Evolutionary conservation across 2,329 filamentous ascomycete genomes (phyloP).

Genomic region (Exophiala mesophila): DNA sequence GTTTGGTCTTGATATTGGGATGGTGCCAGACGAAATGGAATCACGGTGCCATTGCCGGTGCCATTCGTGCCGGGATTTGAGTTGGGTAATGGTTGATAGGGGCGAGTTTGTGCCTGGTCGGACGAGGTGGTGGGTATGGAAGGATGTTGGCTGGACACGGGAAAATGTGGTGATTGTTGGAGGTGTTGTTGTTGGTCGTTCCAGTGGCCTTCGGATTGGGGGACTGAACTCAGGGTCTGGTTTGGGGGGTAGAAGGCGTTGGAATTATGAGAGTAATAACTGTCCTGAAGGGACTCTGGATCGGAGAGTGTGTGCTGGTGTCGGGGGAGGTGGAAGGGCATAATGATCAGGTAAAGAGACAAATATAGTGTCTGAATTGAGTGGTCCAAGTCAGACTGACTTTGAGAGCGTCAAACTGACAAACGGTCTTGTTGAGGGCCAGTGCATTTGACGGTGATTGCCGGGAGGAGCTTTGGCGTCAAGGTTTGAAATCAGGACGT

Average conservation of each 20-base stretch:
- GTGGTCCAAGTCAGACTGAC: too few relatives aligned
- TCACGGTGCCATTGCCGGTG: conserved; percentile 16
- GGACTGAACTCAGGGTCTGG: conserved; percentile 45
- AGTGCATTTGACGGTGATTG: too few relatives aligned
- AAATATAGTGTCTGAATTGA: too few relatives aligned
- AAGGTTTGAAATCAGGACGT: too few relatives aligned
- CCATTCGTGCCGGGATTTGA: conserved; percentile 10
- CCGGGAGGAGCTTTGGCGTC: too few relatives aligned
- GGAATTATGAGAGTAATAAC: conserved; percentile 20
- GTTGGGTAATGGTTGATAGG: conserved; percentile 14
- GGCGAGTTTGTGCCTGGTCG: conserved; percentile 10
- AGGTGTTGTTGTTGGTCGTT: conserved; percentile 16
- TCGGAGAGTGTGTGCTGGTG: conserved; percentile 24
- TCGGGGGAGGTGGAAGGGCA: conserved; percentile 26
- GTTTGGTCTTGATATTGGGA: conserved; percentile 7
- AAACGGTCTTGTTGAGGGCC: too few relatives aligned
- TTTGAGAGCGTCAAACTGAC: too few relatives aligned
- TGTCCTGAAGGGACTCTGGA: conserved; percentile 19
- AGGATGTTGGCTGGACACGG: conserved; percentile 2
- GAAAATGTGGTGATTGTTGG: conserved; percentile 9
- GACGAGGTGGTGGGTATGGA: conserved; percentile 19
- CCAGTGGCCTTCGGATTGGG: conserved; percentile 38
- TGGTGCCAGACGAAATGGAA: conserved; percentile 21
- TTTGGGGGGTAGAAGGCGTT: conserved; percentile 43
- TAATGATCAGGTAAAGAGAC: too few relatives aligned